Evolutionary conservation across 176 grass and related monocot species (phyloP).

Genomic region (Oryza australiensis): DNA sequence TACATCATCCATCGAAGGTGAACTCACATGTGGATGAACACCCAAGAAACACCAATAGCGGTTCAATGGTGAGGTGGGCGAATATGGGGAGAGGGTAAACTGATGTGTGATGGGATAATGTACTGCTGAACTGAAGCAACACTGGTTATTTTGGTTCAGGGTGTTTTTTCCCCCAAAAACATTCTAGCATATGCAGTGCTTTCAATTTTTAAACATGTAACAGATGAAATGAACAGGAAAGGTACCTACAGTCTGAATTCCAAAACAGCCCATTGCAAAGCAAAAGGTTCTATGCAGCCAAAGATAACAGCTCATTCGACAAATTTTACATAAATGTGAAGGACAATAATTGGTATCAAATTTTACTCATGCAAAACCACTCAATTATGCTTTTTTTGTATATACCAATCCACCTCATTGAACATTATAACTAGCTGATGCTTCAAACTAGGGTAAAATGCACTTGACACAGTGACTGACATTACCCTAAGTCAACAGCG

Average conservation of each 20-base stretch:
- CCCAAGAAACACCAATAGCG: too few relatives aligned
- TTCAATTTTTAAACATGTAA: not conserved
- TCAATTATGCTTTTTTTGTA: not conserved
- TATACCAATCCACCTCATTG: not conserved
- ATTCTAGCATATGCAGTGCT: not conserved
- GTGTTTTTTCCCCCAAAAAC: too few relatives aligned
- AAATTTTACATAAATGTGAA: not conserved
- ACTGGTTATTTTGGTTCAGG: not conserved
- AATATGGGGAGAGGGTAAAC: not conserved
- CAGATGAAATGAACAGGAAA: not conserved
- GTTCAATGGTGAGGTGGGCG: too few relatives aligned
- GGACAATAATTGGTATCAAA: not conserved
- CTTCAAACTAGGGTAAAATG: not conserved
- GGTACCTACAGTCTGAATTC: not conserved
- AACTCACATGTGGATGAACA: too few relatives aligned
- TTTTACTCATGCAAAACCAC: not conserved
- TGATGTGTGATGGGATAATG: not conserved
- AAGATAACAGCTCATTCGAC: not conserved
- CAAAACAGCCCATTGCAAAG: not conserved
- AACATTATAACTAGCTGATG: constrained; percentile 5
- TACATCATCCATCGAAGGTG: too few relatives aligned
- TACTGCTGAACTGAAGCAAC: not conserved
- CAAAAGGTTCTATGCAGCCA: too few relatives aligned
- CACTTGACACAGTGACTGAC: not conserved
- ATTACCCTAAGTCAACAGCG: not conserved